Conservation (phyloP, 176 grass and related monocot species). For the Musa troglodytarum region DNA sequence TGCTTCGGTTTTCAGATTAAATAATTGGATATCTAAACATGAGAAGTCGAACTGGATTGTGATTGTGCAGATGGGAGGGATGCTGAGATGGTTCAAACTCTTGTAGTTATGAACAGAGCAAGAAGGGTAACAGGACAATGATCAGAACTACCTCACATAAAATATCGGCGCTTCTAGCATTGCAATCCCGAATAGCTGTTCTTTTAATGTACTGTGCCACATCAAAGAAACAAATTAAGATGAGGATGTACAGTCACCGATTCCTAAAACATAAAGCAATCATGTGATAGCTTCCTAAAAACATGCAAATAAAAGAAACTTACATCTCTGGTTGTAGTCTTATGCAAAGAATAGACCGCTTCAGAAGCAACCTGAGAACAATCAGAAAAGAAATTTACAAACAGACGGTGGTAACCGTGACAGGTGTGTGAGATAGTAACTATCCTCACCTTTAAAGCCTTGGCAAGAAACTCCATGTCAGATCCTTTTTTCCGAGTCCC, state of each 20-base stretch:
- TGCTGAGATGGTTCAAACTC: no score
- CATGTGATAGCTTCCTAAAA: neutral
- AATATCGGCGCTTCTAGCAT: slow-evolving; percentile 48
- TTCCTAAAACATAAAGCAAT: neutral
- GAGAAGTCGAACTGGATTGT: neutral
- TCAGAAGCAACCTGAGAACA: slow-evolving; percentile 55
- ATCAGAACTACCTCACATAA: slow-evolving; percentile 61
- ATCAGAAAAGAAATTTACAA: slow-evolving; percentile 9
- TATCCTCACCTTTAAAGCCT: slow-evolving; percentile 69
- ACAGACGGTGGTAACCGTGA: neutral
- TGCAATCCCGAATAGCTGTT: slow-evolving; percentile 42
- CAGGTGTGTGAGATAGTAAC: slow-evolving; percentile 5
- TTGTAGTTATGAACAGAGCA: neutral
- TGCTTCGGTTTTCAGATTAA: no score
- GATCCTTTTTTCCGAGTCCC: slow-evolving; percentile 73
- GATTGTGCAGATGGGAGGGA: neutral
- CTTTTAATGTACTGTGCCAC: slow-evolving; percentile 61
- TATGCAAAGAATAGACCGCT: slow-evolving; percentile 91
- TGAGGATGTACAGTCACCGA: neutral
- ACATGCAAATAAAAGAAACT: slow-evolving; percentile 18
- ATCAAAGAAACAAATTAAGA: slow-evolving; percentile 4
- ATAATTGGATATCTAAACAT: no score
- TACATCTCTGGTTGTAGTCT: slow-evolving; percentile 93
- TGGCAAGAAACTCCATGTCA: slow-evolving; percentile 79
- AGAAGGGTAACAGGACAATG: neutral